Evolutionary conservation across 768 basidiomycete genomes (phyloP), one percentile per base, ranked within the genome.

Genomic region (Trametes coccinea): DNA sequence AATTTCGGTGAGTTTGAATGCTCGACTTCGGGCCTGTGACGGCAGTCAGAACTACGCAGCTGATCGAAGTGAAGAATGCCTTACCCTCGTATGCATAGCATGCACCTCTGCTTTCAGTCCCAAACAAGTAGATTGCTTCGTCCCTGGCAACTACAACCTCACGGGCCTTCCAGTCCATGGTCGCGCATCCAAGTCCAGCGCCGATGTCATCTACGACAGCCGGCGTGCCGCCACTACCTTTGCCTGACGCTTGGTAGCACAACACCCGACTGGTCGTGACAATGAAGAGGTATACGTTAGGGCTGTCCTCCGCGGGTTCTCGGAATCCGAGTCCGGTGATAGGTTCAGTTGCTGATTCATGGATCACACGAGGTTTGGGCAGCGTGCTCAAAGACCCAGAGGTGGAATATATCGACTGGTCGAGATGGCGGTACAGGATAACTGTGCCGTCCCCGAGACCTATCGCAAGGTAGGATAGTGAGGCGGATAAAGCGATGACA

Each of bases 381-480:
- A 98, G 75, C 5, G 87, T 74, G 11, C 88, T 87, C 10, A 93
- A 77, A 4, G 89, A 82, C 16, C 80, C 75, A 10, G 87, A 85
- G 16, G 73, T 66, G 48, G 91, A 84, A 2, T 88, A 82, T 37
- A 96, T 79, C 1, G 94, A 94, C 71, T 98, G 95, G 72, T 95
- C 89, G 17, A 98, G 79, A 70, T 98, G 93, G 6, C 93, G 86
- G 72, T 93, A 96, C 14, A 97, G 80, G 8, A 98, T 80, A 14
- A 97, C 95, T 0, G 92, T 92, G 29, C 97, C 97, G 69, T 98
- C 95, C 5, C 88, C 94, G n/a, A 98, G 83, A 13, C 95, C 97
- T 43, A 98, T 84, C 5, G 95, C 89, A 29, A 99, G 84, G 72
- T 95, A 92, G 0, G 91, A 84, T 3, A 97, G 79, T 16, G 83